Conservation (phyloP, 2,329 filamentous ascomycete species). For the Acrodontium crateriforme region DNA sequence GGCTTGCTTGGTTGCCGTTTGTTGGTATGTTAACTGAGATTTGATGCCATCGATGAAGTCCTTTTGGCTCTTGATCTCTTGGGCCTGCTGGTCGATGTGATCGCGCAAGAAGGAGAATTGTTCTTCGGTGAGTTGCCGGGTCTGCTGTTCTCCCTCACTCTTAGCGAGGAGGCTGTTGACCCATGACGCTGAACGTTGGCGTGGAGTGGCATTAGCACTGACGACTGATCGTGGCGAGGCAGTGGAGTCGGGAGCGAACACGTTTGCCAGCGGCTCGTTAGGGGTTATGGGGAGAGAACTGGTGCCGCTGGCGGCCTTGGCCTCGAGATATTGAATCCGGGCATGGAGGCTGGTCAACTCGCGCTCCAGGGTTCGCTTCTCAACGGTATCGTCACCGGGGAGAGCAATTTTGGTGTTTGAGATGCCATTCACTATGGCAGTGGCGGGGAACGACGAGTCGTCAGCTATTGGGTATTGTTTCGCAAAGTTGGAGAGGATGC, state of each 20-base stretch:
- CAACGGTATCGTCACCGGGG: conserved; percentile 60
- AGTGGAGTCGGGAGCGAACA: conserved; percentile 44
- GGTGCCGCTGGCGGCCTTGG: conserved; percentile 44
- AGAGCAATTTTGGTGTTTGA: conserved; percentile 47
- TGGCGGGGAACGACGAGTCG: conserved; percentile 31
- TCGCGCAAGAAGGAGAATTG: conserved; percentile 76
- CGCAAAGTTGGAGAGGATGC: conserved; percentile 35
- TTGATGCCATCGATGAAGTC: conserved; percentile 76
- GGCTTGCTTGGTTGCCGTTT: conserved; percentile 69
- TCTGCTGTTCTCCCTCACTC: conserved; percentile 35
- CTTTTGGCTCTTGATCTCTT: conserved; percentile 76
- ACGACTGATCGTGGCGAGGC: conserved; percentile 14
- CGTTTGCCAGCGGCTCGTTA: conserved; percentile 45
- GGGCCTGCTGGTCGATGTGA: conserved; percentile 85
- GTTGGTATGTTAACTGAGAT: conserved; percentile 72
- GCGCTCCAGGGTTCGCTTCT: conserved; percentile 66
- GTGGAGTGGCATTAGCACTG: conserved; percentile 11
- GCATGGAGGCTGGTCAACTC: conserved; percentile 68
- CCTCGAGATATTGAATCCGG: conserved; percentile 71
- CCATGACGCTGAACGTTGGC: conserved; percentile 28
- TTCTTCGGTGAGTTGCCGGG: conserved; percentile 55
- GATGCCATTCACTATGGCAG: conserved; percentile 36
- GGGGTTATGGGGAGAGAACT: conserved; percentile 60
- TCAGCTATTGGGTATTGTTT: conserved; percentile 31
- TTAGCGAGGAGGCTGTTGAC: conserved; percentile 41